Percentiles rank a stretch among this genome's conserved stretches.
phyloP scores from a whole-genome alignment of 148 eudicot species.

The Spergularia bocconei region DNA sequence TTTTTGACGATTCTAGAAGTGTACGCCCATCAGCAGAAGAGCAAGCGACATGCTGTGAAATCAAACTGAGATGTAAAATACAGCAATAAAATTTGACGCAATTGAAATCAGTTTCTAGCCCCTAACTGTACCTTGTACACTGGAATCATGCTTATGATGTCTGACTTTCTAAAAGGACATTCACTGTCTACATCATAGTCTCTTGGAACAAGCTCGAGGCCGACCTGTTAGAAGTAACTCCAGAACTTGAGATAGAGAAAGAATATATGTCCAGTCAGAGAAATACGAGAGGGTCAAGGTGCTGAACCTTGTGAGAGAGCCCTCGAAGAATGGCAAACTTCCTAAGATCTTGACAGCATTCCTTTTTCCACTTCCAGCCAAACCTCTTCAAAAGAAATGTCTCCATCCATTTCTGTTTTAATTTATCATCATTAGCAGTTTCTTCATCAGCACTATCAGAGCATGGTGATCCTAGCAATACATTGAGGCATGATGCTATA shows the following conservation, averaged over 20 bases:
- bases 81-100: constrained; percentile 6
- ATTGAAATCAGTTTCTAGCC: background rate
- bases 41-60: constrained; percentile 83
- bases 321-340: constrained; percentile 95
- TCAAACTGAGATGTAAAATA: constrained; percentile 22
- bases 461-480: constrained; percentile 67
- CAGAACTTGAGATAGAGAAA: constrained; percentile 11
- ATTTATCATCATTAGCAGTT: constrained; percentile 38
- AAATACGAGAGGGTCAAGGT: background rate
- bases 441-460: constrained; percentile 43
- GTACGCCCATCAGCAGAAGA: constrained; percentile 98
- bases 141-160: constrained; percentile 81
- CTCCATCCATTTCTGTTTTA: constrained; percentile 86
- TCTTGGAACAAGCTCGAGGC: constrained; percentile 84
- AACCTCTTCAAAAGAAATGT: constrained; percentile 74
- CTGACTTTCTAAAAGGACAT: constrained; percentile 68
- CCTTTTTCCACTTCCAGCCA: constrained; percentile 75
- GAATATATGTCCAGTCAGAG: background rate
- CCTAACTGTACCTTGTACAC: constrained; percentile 64
- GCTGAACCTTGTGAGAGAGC: constrained; percentile 80
- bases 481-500: constrained; percentile 80
- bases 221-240: constrained; percentile 51
- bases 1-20: constrained; percentile 83
- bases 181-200: constrained; percentile 81
- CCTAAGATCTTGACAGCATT: constrained; percentile 52